phyloP scores from a whole-genome alignment of 768 basidiomycete genomes.

The Asterophora parasitica region DNA sequence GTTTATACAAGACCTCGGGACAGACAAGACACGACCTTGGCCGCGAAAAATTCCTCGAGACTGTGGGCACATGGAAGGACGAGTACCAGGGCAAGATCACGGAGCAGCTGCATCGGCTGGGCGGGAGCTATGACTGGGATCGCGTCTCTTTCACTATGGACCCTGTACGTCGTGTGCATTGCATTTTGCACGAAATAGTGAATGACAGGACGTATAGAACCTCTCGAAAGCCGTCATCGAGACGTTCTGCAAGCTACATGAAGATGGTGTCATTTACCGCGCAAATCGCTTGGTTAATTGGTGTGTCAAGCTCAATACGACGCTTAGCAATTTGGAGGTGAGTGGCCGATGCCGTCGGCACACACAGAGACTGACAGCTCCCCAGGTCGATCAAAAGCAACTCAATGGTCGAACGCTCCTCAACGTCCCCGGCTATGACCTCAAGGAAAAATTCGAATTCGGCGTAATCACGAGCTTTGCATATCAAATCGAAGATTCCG shows the following conservation, averaged over 20 bases:
- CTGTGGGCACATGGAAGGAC: slow-evolving; percentile 95
- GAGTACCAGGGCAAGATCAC: slow-evolving; percentile 97
- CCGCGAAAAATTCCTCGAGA: slow-evolving; percentile 83
- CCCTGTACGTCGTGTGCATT: slow-evolving; percentile 44
- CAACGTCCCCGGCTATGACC: slow-evolving; percentile 89
- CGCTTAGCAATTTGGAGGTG: slow-evolving; percentile 95
- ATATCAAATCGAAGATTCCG: slow-evolving; percentile 83
- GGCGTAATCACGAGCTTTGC: slow-evolving; percentile 96
- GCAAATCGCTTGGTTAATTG: slow-evolving; percentile 97
- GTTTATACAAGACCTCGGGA: slow-evolving; percentile 77
- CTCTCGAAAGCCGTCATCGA: slow-evolving; percentile 87
- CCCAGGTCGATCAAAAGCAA: slow-evolving; percentile 87
- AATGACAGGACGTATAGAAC: slow-evolving; percentile 30
- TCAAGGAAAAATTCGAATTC: slow-evolving; percentile 95
- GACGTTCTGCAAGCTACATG: slow-evolving; percentile 86
- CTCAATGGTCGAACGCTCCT: slow-evolving; percentile 81
- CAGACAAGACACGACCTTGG: slow-evolving; percentile 92
- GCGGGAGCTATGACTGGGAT: slow-evolving; percentile 93
- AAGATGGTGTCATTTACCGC: slow-evolving; percentile 89
- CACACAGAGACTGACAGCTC: not conserved
- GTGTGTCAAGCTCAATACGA: slow-evolving; percentile 95
- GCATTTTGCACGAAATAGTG: not conserved
- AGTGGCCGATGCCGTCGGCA: slow-evolving; percentile 4
- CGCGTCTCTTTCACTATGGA: slow-evolving; percentile 95
- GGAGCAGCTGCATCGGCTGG: slow-evolving; percentile 80